Evolutionary conservation across 1,284 basidiomycete genomes (phyloP).

Genomic region (Earliella scabrosa): DNA sequence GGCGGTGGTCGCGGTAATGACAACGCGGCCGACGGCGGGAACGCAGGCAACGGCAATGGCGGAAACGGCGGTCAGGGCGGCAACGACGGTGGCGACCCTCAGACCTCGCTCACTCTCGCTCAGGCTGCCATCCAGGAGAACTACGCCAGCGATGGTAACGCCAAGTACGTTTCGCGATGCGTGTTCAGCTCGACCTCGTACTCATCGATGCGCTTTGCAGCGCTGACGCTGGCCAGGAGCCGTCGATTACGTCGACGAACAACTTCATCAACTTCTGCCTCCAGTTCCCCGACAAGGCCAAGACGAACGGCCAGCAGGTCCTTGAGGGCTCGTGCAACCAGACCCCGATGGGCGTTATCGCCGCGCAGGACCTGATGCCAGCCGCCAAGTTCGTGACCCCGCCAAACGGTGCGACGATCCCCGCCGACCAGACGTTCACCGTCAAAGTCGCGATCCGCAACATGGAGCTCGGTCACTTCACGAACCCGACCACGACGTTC

Average conservation of each 20-base stretch:
- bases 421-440: slow-evolving; percentile 50
- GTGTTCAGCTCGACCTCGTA: neutral
- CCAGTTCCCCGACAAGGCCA: no score
- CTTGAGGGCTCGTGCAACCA: slow-evolving; percentile 33
- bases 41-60: neutral
- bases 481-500: slow-evolving; percentile 57
- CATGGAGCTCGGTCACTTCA: slow-evolving; percentile 56
- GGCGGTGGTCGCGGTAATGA: neutral
- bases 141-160: slow-evolving; percentile 42
- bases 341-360: slow-evolving; percentile 47
- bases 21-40: neutral
- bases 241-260: slow-evolving; percentile 50
- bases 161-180: slow-evolving; percentile 33
- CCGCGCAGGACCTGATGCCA: slow-evolving; percentile 50
- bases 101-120: slow-evolving; percentile 34
- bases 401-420: slow-evolving; percentile 45
- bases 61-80: slow-evolving; percentile 2
- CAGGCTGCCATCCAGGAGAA: slow-evolving; percentile 26
- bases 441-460: slow-evolving; percentile 51
- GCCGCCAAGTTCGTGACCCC: slow-evolving; percentile 52
- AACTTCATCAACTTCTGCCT: no score
- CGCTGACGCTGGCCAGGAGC: slow-evolving; percentile 46
- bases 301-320: no score
- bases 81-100: slow-evolving; percentile 18
- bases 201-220: slow-evolving; percentile 6